Conservation (phyloP, 805 yeast genomes). For the Candida succiphila region DNA sequence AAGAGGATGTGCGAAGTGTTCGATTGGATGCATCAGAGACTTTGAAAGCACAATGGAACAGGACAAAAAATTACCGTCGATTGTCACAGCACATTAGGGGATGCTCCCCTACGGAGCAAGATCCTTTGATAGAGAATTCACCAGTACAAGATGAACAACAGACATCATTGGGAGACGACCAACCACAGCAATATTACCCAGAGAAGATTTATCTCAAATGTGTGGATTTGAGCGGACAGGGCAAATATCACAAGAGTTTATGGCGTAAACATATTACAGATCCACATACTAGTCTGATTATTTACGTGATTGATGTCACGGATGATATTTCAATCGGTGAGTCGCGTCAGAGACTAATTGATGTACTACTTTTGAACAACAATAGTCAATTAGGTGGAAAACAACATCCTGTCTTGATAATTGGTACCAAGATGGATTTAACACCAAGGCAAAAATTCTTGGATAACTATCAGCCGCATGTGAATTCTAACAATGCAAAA, state of each 20-base stretch:
- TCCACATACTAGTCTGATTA: constrained; percentile 9
- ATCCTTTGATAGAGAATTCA: not conserved
- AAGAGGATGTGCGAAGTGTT: constrained; percentile 3
- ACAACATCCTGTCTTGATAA: constrained; percentile 15
- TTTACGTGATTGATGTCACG: constrained; percentile 20
- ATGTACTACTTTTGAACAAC: constrained; percentile 12
- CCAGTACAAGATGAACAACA: not conserved
- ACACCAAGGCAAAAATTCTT: not conserved
- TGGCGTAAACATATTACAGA: constrained; percentile 12
- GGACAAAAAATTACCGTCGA: not conserved
- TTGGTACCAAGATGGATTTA: constrained; percentile 21
- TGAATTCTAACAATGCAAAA: too few species aligned
- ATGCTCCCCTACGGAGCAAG: too few species aligned
- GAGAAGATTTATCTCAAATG: constrained; percentile 10
- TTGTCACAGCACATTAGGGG: not conserved
- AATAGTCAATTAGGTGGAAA: constrained; percentile 1
- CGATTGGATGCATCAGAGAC: not conserved
- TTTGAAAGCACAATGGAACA: not conserved
- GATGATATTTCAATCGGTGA: constrained; percentile 16
- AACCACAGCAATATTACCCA: not conserved
- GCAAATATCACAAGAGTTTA: constrained; percentile 9
- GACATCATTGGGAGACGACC: not conserved
- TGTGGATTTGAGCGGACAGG: constrained; percentile 23
- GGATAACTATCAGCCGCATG: not conserved
- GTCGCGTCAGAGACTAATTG: constrained; percentile 12